Conservation (phyloP, 2,329 filamentous ascomycete genomes). For the Aaosphaeria pasadenensis region DNA sequence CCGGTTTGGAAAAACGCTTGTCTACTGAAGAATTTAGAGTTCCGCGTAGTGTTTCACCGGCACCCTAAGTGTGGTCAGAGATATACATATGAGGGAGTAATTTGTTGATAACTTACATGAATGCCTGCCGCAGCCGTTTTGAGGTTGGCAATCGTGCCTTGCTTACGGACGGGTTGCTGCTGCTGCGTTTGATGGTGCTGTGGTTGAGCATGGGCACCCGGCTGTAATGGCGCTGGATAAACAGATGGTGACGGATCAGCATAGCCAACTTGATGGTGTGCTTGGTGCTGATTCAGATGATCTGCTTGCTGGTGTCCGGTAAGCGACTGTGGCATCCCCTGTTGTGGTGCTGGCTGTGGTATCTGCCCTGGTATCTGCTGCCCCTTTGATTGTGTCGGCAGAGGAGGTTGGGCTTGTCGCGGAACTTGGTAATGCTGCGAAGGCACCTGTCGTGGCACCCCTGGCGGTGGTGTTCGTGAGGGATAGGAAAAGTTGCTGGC, state of each 20-base stretch:
- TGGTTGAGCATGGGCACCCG: conserved; percentile 11
- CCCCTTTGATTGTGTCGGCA: neutral
- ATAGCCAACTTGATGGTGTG: conserved; percentile 11
- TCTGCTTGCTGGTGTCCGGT: conserved; percentile 2
- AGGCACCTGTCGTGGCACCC: conserved; percentile 27
- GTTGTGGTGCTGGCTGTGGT: neutral
- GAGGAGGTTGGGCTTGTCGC: neutral
- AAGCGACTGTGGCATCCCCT: neutral
- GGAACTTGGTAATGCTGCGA: conserved; percentile 2
- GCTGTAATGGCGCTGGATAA: conserved; percentile 19
- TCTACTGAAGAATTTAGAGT: conserved; percentile 33
- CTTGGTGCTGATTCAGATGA: conserved; percentile 13
- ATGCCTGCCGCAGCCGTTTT: conserved; percentile 34
- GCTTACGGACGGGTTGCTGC: conserved; percentile 4
- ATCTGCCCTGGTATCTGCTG: neutral
- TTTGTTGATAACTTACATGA: conserved; percentile 23
- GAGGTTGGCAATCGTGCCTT: conserved; percentile 30
- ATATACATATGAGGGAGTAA: neutral
- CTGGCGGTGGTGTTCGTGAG: conserved; percentile 26
- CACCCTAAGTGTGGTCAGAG: conserved; percentile 19
- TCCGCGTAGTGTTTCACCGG: conserved; percentile 33
- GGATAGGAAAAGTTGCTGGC: conserved; percentile 35
- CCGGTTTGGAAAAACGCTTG: conserved; percentile 19
- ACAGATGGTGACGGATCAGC: conserved; percentile 6
- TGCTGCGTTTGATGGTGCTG: conserved; percentile 13